Conservation (phyloP, 1,139 yeast species). For the Sugiyamaella xylanicola region DNA sequence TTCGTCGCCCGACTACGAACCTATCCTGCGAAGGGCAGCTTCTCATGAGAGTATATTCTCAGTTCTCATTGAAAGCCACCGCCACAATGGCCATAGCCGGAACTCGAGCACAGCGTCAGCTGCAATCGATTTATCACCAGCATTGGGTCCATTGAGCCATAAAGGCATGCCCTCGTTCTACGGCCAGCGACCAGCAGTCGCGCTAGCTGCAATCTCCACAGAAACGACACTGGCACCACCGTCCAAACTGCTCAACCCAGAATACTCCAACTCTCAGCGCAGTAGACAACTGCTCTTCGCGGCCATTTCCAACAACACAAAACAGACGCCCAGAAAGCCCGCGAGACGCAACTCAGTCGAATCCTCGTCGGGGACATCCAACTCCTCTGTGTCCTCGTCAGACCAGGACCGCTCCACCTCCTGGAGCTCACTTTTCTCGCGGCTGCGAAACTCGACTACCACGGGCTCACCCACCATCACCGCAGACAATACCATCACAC, state of each 20-base stretch:
- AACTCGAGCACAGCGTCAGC: not conserved
- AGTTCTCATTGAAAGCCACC: slow-evolving; percentile 16
- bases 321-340: not conserved
- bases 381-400: not conserved
- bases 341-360: slow-evolving; percentile 8
- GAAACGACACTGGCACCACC: slow-evolving; percentile 22
- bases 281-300: slow-evolving; percentile 25
- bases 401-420: slow-evolving; percentile 10
- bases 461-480: not conserved
- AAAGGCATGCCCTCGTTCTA: slow-evolving; percentile 11
- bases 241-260: slow-evolving; percentile 19
- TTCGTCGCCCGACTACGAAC: not conserved
- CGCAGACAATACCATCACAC: not conserved
- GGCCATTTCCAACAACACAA: slow-evolving; percentile 24
- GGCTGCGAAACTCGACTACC: slow-evolving; percentile 2
- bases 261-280: slow-evolving; percentile 8
- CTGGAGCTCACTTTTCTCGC: slow-evolving; percentile 16
- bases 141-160: not conserved
- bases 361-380: not conserved
- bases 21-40: slow-evolving; percentile 21
- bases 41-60: slow-evolving; percentile 30
- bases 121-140: slow-evolving; percentile 5
- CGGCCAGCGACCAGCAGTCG: slow-evolving; percentile 7
- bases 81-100: not conserved
- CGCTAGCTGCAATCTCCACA: slow-evolving; percentile 20